phyloP scores from a whole-genome alignment of 2,329 filamentous ascomycete species.

The Fusarium subglutinans region DNA sequence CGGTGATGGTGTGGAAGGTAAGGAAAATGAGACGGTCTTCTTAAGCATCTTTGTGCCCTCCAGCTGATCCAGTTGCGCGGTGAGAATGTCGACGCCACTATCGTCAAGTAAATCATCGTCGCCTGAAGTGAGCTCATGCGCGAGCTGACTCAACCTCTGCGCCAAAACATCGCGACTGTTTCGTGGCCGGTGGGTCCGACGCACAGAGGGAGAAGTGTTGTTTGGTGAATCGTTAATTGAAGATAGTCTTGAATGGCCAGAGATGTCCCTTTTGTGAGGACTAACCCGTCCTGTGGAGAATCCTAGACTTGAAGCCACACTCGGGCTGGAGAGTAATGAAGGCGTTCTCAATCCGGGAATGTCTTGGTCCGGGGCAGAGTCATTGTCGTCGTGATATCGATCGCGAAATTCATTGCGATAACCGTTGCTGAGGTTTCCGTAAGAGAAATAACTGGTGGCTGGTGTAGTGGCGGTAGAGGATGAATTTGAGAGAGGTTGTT shows the following conservation, averaged over 20 bases:
- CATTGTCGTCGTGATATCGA: conserved; percentile 40
- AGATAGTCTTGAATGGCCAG: conserved; percentile 35
- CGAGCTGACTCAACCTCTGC: conserved; percentile 51
- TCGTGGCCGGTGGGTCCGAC: conserved; percentile 23
- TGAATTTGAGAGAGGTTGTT: conserved; percentile 26
- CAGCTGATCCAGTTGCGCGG: conserved; percentile 51
- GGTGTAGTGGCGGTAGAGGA: conserved; percentile 34
- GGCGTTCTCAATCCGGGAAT: conserved; percentile 40
- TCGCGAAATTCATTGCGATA: conserved; percentile 39
- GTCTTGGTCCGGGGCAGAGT: conserved; percentile 32
- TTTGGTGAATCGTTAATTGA: conserved; percentile 34
- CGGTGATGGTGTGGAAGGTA: conserved; percentile 32
- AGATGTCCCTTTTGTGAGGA: conserved; percentile 45
- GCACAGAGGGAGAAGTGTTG: conserved; percentile 39
- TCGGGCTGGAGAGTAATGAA: conserved; percentile 47
- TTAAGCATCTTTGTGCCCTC: conserved; percentile 37
- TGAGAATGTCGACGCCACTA: conserved; percentile 47
- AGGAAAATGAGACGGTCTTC: conserved; percentile 36
- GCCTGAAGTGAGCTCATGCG: conserved; percentile 49
- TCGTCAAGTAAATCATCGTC: conserved; percentile 49
- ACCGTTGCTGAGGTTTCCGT: conserved; percentile 20
- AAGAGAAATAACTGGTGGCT: conserved; percentile 39
- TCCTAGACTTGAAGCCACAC: conserved; percentile 47
- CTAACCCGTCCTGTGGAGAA: conserved; percentile 46
- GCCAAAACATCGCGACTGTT: conserved; percentile 54